Conservation (phyloP, 108 stramenopile genomes). For the Discostella stelligeroides region DNA sequence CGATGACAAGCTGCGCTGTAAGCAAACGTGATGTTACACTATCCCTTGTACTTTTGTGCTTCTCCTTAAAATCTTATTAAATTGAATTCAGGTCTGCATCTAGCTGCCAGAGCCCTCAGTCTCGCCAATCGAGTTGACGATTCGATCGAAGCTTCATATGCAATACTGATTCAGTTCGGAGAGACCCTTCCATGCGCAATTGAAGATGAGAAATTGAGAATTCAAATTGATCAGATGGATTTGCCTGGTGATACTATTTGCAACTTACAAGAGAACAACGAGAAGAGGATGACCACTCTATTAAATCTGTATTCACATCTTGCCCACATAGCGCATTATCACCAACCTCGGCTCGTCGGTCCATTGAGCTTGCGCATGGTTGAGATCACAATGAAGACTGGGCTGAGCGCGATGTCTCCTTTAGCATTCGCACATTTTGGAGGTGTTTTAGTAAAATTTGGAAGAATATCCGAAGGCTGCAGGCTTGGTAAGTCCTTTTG, state of each 20-base stretch:
- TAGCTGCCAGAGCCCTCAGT: slow-evolving; percentile 8
- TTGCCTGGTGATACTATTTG: slow-evolving; percentile 15
- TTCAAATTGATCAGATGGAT: slow-evolving; percentile 1
- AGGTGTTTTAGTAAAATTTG: too few relatives aligned
- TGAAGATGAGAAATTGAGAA: background rate
- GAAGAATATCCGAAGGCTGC: background rate
- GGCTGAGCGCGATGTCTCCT: too few relatives aligned
- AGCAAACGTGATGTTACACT: slow-evolving; percentile 16
- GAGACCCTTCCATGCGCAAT: slow-evolving; percentile 6
- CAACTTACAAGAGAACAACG: slow-evolving; percentile 1
- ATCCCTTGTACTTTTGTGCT: too few relatives aligned
- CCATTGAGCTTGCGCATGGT: slow-evolving; percentile 19
- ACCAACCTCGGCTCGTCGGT: background rate
- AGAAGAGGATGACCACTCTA: slow-evolving; percentile 7
- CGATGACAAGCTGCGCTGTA: slow-evolving; percentile 15
- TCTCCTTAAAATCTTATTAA: too few relatives aligned
- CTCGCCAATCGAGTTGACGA: background rate
- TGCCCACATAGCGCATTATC: background rate
- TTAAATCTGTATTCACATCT: slow-evolving; percentile 24
- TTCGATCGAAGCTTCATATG: slow-evolving; percentile 7
- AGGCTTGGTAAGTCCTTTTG: slow-evolving; percentile 4
- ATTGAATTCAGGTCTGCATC: too few relatives aligned
- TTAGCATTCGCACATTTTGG: too few relatives aligned
- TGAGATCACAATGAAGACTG: slow-evolving; percentile 20
- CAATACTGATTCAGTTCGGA: slow-evolving; percentile 11